phyloP scores from a whole-genome alignment of 768 basidiomycete genomes.

The Mycena alexandri region DNA sequence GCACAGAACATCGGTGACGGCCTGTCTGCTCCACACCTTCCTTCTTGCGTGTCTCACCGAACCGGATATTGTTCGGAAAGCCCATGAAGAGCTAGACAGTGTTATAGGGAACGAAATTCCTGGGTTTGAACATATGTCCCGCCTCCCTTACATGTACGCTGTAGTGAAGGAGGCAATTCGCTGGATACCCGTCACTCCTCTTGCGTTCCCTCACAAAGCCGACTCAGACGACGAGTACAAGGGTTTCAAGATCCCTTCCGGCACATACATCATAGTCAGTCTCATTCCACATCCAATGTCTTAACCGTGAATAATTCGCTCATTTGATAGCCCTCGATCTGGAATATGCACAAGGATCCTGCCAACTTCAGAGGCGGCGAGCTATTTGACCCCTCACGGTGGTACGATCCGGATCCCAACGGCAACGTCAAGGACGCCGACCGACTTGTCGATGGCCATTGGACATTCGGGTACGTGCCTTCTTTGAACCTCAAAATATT shows the following conservation, averaged over 20 bases:
- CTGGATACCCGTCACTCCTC: slow-evolving; percentile 7
- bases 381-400: slow-evolving; percentile 9
- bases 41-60: slow-evolving; percentile 26
- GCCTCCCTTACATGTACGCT: slow-evolving; percentile 43
- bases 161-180: slow-evolving; percentile 41
- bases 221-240: slow-evolving; percentile 9
- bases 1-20: slow-evolving; percentile 13
- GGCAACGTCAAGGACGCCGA: slow-evolving; percentile 8
- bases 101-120: slow-evolving; percentile 44
- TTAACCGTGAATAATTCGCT: background rate
- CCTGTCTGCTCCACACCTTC: slow-evolving; percentile 8
- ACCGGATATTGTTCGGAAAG: slow-evolving; percentile 41
- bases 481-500: background rate
- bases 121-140: slow-evolving; percentile 40
- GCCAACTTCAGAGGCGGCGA: slow-evolving; percentile 1
- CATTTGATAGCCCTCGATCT: slow-evolving; percentile 9
- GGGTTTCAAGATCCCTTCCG: slow-evolving; percentile 10
- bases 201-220: slow-evolving; percentile 11
- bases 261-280: slow-evolving; percentile 7
- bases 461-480: slow-evolving; percentile 7
- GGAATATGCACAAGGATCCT: slow-evolving; percentile 19
- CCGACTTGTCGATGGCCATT: slow-evolving; percentile 9
- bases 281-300: background rate
- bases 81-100: slow-evolving; percentile 43
- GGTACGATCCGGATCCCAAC: slow-evolving; percentile 9